Base-by-base conservation (phyloP, 306 rosid species). In the Lathyrus tuberosus region DNA sequence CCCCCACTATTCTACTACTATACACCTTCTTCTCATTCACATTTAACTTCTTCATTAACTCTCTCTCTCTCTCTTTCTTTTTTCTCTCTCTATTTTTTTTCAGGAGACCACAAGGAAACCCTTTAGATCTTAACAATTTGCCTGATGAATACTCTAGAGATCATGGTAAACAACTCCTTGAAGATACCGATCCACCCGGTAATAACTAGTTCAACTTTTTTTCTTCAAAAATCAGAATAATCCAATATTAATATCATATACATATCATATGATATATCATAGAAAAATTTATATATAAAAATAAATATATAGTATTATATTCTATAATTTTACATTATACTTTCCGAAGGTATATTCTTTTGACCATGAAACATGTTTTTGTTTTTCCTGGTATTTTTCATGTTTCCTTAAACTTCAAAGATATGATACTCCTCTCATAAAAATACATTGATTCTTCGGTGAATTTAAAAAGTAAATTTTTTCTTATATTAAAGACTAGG, bases 51-150 rank as follows among this genome's bases (percentile, higher is more conserved):
- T 54, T 62, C 54, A 17, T 10, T 20, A 13, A 15, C 5, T 65
- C 18, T 48, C 28, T 49, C 54, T 24, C 28, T 2, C 54, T 24
- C 26, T 24, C 26, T 26, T 3, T 26, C 4, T 26, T 2, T 70
- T 69, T 60, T 71, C 63, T 41, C 47, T 68, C 56, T 78, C 15
- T 42, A 35, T 79, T 5, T 8, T 15, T 76, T 62, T 62, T 40
- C 95, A 94, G 99, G 99, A 78, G 92, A 81, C 89, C 95, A 35
- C 85, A 81, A 43, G 86, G 81, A 38, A 89, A 84, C 74, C 92
- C 98, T 4, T 83, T 92, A 69, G 98, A 92, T 82, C 98, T 92
- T 81, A 92, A 89, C 85, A 92, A 87, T 77, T 86, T 92, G 71
- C 98, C 98, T 4, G 96, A 87, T 67, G 98, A 92, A 18, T 84